A percentile compares a stretch with the other conserved stretches of the same genome.
phyloP scores from a whole-genome alignment of 176 grass and related monocot species.

The Luzula sylvatica region DNA sequence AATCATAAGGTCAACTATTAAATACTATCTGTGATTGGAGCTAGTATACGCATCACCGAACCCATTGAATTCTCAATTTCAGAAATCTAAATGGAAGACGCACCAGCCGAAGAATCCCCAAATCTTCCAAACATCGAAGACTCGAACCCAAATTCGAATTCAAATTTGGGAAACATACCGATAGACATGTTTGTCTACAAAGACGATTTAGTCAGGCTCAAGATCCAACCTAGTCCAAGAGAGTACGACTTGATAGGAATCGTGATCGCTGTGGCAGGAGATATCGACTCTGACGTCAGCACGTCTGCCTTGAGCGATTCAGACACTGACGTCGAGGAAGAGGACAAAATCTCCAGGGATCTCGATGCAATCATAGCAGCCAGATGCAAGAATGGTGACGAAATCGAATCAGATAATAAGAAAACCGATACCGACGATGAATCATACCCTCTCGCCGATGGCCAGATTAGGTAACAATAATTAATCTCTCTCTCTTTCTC shows the following conservation, averaged over 20 bases:
- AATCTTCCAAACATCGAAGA: not conserved
- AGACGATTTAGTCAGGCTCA: conserved; percentile 69
- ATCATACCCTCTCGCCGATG: conserved; percentile 54
- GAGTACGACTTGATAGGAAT: conserved; percentile 43
- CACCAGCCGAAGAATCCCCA: not conserved
- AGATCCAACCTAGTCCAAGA: conserved; percentile 25
- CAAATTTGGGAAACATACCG: not conserved
- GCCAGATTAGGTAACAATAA: conserved; percentile 19
- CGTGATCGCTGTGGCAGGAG: conserved; percentile 74
- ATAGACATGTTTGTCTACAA: conserved; percentile 54
- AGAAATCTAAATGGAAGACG: conserved; percentile 12
- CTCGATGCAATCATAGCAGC: not conserved
- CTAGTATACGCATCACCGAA: too few relatives aligned
- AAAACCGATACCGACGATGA: not conserved
- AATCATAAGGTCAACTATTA: too few relatives aligned
- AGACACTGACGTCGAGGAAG: conserved; percentile 32
- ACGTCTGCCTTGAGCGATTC: conserved; percentile 44
- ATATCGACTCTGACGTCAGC: conserved; percentile 82
- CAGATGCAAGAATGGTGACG: conserved; percentile 35
- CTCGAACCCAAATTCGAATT: not conserved
- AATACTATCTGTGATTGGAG: too few relatives aligned
- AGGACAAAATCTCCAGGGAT: not conserved
- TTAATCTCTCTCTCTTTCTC: too few relatives aligned
- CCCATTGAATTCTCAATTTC: too few relatives aligned
- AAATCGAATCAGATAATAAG: conserved; percentile 23